These are phyloP conservation scores for Neoscytalidium dimidiatum DNA, from an alignment of 2,329 filamentous ascomycete genomes.

Conservation along the genomic window DNA sequence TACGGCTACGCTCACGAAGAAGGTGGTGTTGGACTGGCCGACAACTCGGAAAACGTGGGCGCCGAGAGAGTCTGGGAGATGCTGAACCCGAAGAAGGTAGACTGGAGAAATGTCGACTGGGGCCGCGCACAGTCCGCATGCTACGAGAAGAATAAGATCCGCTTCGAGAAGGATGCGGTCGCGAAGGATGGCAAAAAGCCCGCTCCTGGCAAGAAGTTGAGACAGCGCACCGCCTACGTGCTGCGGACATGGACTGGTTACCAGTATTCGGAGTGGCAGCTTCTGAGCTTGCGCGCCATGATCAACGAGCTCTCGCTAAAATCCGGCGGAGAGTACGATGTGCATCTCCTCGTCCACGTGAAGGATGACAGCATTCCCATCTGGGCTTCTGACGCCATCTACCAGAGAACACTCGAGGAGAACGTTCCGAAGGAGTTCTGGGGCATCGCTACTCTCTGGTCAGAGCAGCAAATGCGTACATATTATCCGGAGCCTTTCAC, in stretches of 20 bases:
- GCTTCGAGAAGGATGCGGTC: constrained; percentile 42
- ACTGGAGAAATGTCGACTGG: constrained; percentile 53
- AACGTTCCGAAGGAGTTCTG: constrained; percentile 81
- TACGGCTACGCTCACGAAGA: constrained; percentile 50
- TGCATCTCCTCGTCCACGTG: constrained; percentile 83
- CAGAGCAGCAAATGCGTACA: constrained; percentile 86
- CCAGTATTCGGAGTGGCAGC: constrained; percentile 74
- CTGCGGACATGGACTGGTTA: constrained; percentile 84
- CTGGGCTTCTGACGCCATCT: constrained; percentile 73
- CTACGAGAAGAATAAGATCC: constrained; percentile 51
- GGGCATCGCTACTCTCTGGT: constrained; percentile 89
- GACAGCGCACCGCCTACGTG: constrained; percentile 74
- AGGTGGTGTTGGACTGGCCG: constrained; percentile 52
- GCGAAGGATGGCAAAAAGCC: constrained; percentile 26
- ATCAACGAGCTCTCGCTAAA: constrained; percentile 79
- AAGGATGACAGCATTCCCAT: constrained; percentile 75
- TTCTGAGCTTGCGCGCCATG: constrained; percentile 78
- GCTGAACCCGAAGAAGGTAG: constrained; percentile 56
- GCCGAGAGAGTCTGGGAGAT: constrained; percentile 54
- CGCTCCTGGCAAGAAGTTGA: constrained; percentile 41
- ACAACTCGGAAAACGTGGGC: constrained; percentile 46
- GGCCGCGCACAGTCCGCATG: constrained; percentile 50
- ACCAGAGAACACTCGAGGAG: constrained; percentile 66
- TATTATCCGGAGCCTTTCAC: constrained; percentile 88
- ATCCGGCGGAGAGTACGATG: constrained; percentile 82